Evolutionary conservation across 345 rosid species (phyloP).

Genomic region (Eucalyptus cloeziana): DNA sequence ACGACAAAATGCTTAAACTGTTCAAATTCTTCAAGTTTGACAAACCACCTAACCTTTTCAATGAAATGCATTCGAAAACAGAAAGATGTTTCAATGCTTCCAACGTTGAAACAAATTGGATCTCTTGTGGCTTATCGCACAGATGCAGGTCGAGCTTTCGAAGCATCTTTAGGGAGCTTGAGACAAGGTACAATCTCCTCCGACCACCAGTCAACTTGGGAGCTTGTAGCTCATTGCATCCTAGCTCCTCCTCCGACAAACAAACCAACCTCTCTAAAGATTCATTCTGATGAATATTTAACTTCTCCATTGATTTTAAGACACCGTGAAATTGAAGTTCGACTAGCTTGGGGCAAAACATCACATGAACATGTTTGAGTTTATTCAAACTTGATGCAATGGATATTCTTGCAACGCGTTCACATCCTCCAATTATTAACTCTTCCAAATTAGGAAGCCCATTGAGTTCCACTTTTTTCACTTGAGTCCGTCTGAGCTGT

Average conservation of each 20-base stretch:
- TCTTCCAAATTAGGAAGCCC: too few species aligned
- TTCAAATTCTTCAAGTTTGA: background rate
- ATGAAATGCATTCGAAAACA: accelerated
- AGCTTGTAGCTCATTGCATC: background rate
- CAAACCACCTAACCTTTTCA: background rate
- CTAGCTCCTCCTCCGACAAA: background rate
- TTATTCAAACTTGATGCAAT: too few species aligned
- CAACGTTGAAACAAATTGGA: background rate
- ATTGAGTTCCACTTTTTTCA: too few species aligned
- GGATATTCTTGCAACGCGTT: too few species aligned
- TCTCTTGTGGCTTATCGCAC: background rate
- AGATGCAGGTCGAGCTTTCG: accelerated
- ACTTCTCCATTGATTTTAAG: background rate
- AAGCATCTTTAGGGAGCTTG: background rate
- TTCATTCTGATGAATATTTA: too few species aligned
- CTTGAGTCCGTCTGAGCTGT: accelerated
- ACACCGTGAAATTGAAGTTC: background rate
- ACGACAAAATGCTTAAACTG: accelerated
- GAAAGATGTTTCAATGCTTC: accelerated
- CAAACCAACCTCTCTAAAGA: background rate
- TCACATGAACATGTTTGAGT: accelerated
- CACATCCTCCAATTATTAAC: accelerated
- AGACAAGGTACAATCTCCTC: accelerated
- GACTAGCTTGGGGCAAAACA: accelerated
- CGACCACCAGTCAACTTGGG: accelerated